Evolutionary conservation across 352 stramenopile species (phyloP).

Genomic region (Phytophthora podocarpi): DNA sequence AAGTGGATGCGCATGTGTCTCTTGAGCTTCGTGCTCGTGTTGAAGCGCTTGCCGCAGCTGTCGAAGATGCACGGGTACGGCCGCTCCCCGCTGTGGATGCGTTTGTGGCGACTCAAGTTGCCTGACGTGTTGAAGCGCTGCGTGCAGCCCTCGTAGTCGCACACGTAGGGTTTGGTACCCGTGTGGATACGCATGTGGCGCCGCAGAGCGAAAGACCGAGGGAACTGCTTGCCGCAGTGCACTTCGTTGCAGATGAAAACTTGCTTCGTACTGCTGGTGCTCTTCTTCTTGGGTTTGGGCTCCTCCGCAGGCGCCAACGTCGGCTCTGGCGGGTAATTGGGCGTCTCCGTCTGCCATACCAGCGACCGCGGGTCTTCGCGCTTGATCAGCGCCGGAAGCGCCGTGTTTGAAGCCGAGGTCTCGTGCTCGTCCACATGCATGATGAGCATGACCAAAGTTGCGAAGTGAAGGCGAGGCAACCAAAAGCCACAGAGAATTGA

Average conservation of each 20-base stretch:
- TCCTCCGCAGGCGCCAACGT: neutral
- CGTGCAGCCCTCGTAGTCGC: constrained; percentile 73
- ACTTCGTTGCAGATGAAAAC: constrained; percentile 81
- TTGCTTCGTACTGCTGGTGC: constrained; percentile 45
- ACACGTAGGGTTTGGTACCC: constrained; percentile 82
- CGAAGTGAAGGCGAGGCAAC: constrained; percentile 32
- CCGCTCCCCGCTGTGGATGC: constrained; percentile 85
- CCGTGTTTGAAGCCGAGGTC: neutral
- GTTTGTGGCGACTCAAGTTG: constrained; percentile 88
- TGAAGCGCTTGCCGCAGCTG: constrained; percentile 85
- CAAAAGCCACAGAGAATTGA: constrained; percentile 3
- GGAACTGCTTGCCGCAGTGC: constrained; percentile 87
- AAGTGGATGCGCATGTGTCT: constrained; percentile 90
- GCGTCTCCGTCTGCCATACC: constrained; percentile 21
- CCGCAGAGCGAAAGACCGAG: constrained; percentile 80
- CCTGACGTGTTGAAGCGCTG: constrained; percentile 89
- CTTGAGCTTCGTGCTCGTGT: constrained; percentile 91
- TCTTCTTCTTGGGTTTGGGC: constrained; percentile 47
- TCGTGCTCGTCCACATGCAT: constrained; percentile 31
- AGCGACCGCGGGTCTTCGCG: constrained; percentile 14
- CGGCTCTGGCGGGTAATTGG: neutral
- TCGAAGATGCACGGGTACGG: constrained; percentile 83
- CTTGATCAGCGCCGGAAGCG: constrained; percentile 26
- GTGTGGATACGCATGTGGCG: constrained; percentile 88
- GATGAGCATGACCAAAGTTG: constrained; percentile 43